Percentiles rank a stretch among this genome's conserved stretches.
phyloP scores from a whole-genome alignment of 257 asterid species.

The Solanum pinnatisectum region DNA sequence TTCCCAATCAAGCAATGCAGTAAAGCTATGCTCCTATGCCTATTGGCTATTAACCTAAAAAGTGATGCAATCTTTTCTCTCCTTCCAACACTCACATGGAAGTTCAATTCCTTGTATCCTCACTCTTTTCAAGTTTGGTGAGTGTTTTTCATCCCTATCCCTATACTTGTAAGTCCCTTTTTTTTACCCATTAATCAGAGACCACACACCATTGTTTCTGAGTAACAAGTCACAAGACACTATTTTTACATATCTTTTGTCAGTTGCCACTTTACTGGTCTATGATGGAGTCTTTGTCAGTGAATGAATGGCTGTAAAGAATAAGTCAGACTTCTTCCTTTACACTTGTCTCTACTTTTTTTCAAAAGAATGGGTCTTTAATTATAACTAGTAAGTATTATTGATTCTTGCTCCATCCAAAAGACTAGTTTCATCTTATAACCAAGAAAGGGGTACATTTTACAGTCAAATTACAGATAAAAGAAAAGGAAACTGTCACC shows the following conservation, averaged over 20 bases:
- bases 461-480: not conserved
- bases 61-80: not conserved
- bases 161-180: not conserved
- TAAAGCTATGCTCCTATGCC: not conserved
- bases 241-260: constrained; percentile 19
- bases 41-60: constrained; percentile 23
- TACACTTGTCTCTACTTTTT: constrained; percentile 25
- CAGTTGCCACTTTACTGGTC: constrained; percentile 35
- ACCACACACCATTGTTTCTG: constrained; percentile 6
- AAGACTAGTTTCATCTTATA: not conserved
- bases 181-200: constrained; percentile 8
- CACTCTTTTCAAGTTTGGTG: not conserved
- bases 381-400: not conserved
- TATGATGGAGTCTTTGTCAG: constrained; percentile 59
- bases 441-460: not conserved
- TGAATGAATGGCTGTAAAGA: constrained; percentile 75
- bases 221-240: not conserved
- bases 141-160: constrained; percentile 2
- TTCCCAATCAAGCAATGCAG: too few relatives aligned
- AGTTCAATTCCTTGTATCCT: not conserved
- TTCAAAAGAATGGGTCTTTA: not conserved
- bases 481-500: not conserved
- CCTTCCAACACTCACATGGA: not conserved
- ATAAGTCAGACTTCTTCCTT: constrained; percentile 33
- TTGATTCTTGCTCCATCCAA: not conserved